Evolutionary conservation across 2,329 filamentous ascomycete genomes (phyloP), one percentile per base, ranked within the genome.

Genomic region (Clarireedia sp.): DNA sequence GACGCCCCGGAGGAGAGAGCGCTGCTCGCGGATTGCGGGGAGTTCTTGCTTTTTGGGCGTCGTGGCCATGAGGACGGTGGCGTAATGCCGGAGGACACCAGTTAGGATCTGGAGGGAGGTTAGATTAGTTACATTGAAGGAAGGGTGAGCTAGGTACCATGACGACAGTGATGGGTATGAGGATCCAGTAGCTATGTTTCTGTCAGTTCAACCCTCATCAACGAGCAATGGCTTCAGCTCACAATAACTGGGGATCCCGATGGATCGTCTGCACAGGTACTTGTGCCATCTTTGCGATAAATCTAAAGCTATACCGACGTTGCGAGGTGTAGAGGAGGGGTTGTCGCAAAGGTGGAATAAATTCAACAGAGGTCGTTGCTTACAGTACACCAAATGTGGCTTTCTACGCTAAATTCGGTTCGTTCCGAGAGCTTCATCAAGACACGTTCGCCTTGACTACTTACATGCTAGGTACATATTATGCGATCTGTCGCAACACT

Each of bases 231-330:
- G 44, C 55, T 21, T 24, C 64, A 52, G 73, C 89, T 70, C 77
- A 97, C 94, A 99, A 96, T 63, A 99, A 79, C 74, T 96, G 91
- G 68, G 94, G 92, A 87, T 99, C 95, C 82, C 94, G 76, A 76
- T 95, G 88, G 82, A 99, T 96, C 77, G 90, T 94, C 79, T 99
- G 94, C 65, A 89, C 86, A 63, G 87, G 81, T 63, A 87, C 79
- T 75, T 94, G 85, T 66, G 87, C 87, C 92, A 97, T 97, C 51
- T 62, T 75, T 48, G 41, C 8, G 3, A 40, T 41, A 43, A 17
- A 51, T 51, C 12, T 33, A 33, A 10, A 33, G 29, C 10, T 33
- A 33, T 33, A 9, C 29, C 29, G 9, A 9, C 3, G 29, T 9
- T 33, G 29, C 12, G 29, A 33, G 29, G 29, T 16, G 33, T 47